These are phyloP conservation scores for Amanita fuliginea DNA, from an alignment of 768 basidiomycete species.

Conservation along the genomic window DNA sequence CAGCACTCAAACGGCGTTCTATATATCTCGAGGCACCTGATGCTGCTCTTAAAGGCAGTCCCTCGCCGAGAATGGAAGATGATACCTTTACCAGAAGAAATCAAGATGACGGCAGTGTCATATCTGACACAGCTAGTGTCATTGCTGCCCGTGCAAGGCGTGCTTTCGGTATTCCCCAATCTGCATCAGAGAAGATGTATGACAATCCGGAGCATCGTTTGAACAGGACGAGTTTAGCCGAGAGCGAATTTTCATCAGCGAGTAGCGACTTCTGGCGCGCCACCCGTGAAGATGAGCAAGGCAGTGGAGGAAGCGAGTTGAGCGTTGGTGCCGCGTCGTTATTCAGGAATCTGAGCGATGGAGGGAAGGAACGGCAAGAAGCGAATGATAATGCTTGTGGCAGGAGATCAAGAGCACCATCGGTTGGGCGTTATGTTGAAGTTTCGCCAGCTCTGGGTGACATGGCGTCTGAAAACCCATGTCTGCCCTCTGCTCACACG, in stretches of 20 bases:
- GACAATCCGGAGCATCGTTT: conserved; percentile 7
- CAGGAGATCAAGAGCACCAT: not conserved
- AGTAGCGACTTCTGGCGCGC: conserved; percentile 28
- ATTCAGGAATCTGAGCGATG: conserved; percentile 27
- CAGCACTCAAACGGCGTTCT: conserved; percentile 17
- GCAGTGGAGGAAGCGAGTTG: conserved; percentile 22
- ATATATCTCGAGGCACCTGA: conserved; percentile 15
- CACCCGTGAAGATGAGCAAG: not conserved
- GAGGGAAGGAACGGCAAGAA: conserved; percentile 5
- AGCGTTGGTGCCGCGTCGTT: conserved; percentile 40
- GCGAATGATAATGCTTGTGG: not conserved
- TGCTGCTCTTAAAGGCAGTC: not conserved
- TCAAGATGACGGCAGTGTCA: not conserved
- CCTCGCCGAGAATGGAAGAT: not conserved
- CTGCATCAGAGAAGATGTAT: conserved; percentile 25
- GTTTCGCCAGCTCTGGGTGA: not conserved
- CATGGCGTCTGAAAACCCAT: not conserved
- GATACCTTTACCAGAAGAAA: not conserved
- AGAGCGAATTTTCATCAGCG: conserved; percentile 38
- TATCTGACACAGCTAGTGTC: conserved; percentile 9
- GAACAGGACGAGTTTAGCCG: conserved; percentile 17
- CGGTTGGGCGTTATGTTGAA: not conserved
- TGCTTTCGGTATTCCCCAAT: conserved; percentile 42
- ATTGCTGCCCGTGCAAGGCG: conserved; percentile 34
- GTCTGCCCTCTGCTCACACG: not conserved